A percentile compares a stretch with the other conserved stretches of the same genome.
Evolutionary conservation across 2,329 filamentous ascomycete species (phyloP).

Genomic region (Thelonectria rubi): DNA sequence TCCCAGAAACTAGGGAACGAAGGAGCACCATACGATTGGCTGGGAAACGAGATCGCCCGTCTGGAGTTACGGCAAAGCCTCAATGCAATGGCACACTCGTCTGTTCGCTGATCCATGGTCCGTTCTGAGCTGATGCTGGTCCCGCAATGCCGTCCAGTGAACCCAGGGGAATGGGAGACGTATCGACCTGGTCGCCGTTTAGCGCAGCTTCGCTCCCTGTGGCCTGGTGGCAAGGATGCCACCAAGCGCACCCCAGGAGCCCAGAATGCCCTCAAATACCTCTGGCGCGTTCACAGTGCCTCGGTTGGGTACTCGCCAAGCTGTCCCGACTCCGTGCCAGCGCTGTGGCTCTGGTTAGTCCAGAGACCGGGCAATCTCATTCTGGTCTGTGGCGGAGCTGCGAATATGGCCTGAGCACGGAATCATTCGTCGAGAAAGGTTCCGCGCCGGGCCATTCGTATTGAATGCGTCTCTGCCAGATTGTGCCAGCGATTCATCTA

Average conservation of each 20-base stretch:
- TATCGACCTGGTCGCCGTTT: conserved; percentile 29
- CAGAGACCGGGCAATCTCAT: conserved; percentile 10
- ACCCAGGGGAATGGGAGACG: conserved; percentile 36
- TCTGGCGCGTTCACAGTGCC: conserved; percentile 29
- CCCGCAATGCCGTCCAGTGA: conserved; percentile 28
- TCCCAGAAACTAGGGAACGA: conserved; percentile 14
- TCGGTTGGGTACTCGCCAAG: conserved; percentile 18
- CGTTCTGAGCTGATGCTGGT: conserved; percentile 31
- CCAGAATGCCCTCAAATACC: conserved; percentile 26
- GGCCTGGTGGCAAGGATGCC: conserved; percentile 23
- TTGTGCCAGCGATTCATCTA: conserved; percentile 18
- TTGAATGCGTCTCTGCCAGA: conserved; percentile 22
- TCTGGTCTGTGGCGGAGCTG: conserved; percentile 20
- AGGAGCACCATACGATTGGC: conserved; percentile 24
- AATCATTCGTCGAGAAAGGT: conserved; percentile 25
- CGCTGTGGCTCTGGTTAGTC: conserved; percentile 23
- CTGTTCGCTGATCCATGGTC: conserved; percentile 30
- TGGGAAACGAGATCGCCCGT: conserved; percentile 24
- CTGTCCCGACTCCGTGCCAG: conserved; percentile 21
- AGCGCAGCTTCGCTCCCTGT: conserved; percentile 21
- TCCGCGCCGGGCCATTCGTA: conserved; percentile 22
- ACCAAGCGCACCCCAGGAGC: conserved; percentile 13
- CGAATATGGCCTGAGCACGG: conserved; percentile 9
- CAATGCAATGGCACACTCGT: conserved; percentile 26
- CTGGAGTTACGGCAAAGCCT: conserved; percentile 27